phyloP scores from a whole-genome alignment of 164 flowering plant species.

The Vitis cinerea region DNA sequence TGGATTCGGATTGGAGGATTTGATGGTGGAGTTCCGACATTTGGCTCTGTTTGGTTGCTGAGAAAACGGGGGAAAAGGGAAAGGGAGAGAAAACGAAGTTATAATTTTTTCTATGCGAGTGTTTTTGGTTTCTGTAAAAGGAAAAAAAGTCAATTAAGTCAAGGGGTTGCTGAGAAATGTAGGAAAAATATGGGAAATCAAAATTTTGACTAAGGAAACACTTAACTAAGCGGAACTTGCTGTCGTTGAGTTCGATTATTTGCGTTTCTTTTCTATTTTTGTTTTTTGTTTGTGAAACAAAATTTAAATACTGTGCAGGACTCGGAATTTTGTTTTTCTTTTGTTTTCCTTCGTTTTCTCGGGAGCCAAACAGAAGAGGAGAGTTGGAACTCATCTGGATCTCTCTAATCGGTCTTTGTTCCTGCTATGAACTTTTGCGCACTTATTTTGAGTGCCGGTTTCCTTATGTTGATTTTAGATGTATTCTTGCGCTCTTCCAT shows the following conservation, averaged over 20 bases:
- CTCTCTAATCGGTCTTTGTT: not conserved
- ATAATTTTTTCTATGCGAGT: too few relatives aligned
- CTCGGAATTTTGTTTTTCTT: not conserved
- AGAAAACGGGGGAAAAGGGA: slow-evolving; percentile 3
- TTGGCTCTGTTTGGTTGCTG: slow-evolving; percentile 10
- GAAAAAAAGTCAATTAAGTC: too few relatives aligned
- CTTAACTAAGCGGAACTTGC: too few relatives aligned
- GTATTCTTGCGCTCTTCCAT: too few relatives aligned
- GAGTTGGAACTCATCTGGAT: slow-evolving; percentile 5
- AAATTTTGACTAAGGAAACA: not conserved
- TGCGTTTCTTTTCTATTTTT: not conserved
- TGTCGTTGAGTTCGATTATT: too few relatives aligned
- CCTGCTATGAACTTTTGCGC: not conserved
- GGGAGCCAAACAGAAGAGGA: slow-evolving; percentile 2
- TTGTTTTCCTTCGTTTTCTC: slow-evolving; percentile 9
- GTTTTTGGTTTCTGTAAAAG: too few relatives aligned
- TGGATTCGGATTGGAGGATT: not conserved
- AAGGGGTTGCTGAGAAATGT: too few relatives aligned
- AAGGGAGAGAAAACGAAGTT: not conserved
- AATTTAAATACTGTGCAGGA: not conserved
- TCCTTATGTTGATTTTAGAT: too few relatives aligned
- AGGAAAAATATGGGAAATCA: not conserved
- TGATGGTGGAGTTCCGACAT: not conserved
- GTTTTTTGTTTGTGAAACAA: not conserved
- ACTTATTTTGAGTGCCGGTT: too few relatives aligned